Conservation (phyloP, 441 rosid genomes). For the Populus hybrid region DNA sequence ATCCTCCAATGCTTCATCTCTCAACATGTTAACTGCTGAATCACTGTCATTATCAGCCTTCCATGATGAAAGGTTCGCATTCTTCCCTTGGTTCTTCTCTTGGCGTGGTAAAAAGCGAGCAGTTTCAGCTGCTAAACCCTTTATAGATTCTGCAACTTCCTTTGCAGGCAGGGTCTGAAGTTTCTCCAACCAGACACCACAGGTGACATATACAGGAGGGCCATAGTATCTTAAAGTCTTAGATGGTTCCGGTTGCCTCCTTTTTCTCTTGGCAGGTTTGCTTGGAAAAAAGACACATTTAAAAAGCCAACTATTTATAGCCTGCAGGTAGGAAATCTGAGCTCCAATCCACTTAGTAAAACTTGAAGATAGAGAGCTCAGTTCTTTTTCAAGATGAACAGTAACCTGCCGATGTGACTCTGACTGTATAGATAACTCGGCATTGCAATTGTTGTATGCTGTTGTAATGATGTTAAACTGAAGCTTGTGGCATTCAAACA, state of each 20-base stretch:
- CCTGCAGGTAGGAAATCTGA: conserved; percentile 62
- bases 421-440: conserved; percentile 49
- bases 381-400: conserved; percentile 63
- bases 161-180: conserved; percentile 47
- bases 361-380: conserved; percentile 48
- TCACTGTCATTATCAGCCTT: conserved; percentile 38
- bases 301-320: conserved; percentile 68
- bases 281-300: conserved; percentile 55
- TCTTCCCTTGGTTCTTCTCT: conserved; percentile 69
- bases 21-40: conserved; percentile 36
- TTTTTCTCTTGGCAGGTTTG: conserved; percentile 40
- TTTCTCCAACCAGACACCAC: conserved; percentile 66
- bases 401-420: conserved; percentile 70
- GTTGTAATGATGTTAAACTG: conserved; percentile 59
- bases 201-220: conserved; percentile 77
- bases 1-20: conserved; percentile 55
- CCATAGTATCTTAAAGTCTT: conserved; percentile 33
- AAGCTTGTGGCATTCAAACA: conserved; percentile 82
- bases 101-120: conserved; percentile 59
- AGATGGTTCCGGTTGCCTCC: conserved; percentile 15
- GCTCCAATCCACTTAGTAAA: conserved; percentile 83
- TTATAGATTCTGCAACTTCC: conserved; percentile 60
- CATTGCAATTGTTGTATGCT: conserved; percentile 41
- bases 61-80: conserved; percentile 19
- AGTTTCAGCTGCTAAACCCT: conserved; percentile 58